A percentile compares a stretch with the other conserved stretches of the same genome.
phyloP scores from a whole-genome alignment of 768 basidiomycete genomes.

The Russula ochroleuca region DNA sequence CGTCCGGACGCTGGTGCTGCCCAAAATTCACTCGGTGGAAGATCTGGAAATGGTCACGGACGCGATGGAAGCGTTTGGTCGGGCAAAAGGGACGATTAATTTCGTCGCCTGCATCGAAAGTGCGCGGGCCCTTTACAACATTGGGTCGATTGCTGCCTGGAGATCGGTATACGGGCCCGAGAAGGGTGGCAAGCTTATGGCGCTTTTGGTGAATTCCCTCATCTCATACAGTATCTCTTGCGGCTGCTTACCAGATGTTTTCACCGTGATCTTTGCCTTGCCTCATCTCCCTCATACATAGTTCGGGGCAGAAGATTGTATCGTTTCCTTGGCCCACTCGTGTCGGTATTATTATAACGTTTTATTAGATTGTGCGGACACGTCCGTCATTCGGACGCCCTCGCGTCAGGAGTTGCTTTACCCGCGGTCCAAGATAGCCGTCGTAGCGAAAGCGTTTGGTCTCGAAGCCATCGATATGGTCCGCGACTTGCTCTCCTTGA shows the following conservation, averaged over 20 bases:
- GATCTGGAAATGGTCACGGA: conserved; percentile 62
- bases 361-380: conserved; percentile 78
- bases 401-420: conserved; percentile 76
- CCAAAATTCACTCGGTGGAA: conserved; percentile 70
- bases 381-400: conserved; percentile 70
- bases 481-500: background rate
- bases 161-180: conserved; percentile 43
- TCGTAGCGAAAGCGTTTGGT: conserved; percentile 77
- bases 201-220: conserved; percentile 52
- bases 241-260: background rate
- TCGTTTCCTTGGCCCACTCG: background rate
- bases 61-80: conserved; percentile 38
- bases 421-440: conserved; percentile 77
- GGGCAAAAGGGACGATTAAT: conserved; percentile 39
- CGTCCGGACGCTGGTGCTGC: conserved; percentile 70
- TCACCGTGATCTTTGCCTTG: background rate
- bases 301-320: conserved; percentile 92
- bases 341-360: background rate
- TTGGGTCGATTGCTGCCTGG: conserved; percentile 71
- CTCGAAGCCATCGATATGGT: conserved; percentile 92
- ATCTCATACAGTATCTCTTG: background rate
- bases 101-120: conserved; percentile 86
- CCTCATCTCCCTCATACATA: conserved; percentile 32
- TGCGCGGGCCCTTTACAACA: conserved; percentile 61
- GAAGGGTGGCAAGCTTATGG: conserved; percentile 52